Percentiles rank a stretch among this genome's conserved stretches.
Evolutionary conservation across 2,329 filamentous ascomycete genomes (phyloP).

Genomic region (Apiospora hydei): DNA sequence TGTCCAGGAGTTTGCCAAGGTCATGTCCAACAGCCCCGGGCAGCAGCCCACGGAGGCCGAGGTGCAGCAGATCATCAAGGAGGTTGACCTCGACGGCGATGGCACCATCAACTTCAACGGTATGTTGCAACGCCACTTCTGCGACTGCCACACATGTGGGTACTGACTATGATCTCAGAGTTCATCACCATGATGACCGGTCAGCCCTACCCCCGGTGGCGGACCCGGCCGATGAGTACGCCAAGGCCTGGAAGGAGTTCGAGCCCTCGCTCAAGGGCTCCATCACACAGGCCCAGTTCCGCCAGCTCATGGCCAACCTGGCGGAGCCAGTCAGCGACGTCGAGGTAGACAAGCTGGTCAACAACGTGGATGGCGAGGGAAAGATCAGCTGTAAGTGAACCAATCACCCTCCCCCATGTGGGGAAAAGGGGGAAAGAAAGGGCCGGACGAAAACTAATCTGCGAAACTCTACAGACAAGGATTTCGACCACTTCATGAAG

Average conservation of each 20-base stretch:
- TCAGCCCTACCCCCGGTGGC: constrained; percentile 41
- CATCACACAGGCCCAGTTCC: constrained; percentile 43
- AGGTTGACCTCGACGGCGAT: constrained; percentile 49
- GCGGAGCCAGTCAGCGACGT: constrained; percentile 44
- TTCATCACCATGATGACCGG: constrained; percentile 53
- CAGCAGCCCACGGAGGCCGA: constrained; percentile 43
- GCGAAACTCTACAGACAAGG: constrained; percentile 36
- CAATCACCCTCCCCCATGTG: not conserved
- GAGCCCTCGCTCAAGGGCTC: constrained; percentile 44
- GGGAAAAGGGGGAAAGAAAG: not conserved
- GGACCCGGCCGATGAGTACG: constrained; percentile 39
- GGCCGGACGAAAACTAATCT: not conserved
- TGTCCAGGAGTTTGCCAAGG: constrained; percentile 47
- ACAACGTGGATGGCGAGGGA: constrained; percentile 44
- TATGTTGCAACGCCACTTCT: constrained; percentile 28
- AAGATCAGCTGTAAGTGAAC: constrained; percentile 46
- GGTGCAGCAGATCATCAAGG: constrained; percentile 46
- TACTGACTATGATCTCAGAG: constrained; percentile 35
- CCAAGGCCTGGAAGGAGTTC: constrained; percentile 45
- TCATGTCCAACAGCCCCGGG: constrained; percentile 44
- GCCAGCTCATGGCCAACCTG: constrained; percentile 42
- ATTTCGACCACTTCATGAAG: constrained; percentile 46
- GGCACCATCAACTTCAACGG: constrained; percentile 50
- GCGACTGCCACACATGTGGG: not conserved
- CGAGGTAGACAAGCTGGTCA: constrained; percentile 44